These are phyloP conservation scores for Sporisorium sorghi DNA, from an alignment of 1,284 basidiomycete genomes.

Conservation along the genomic window DNA sequence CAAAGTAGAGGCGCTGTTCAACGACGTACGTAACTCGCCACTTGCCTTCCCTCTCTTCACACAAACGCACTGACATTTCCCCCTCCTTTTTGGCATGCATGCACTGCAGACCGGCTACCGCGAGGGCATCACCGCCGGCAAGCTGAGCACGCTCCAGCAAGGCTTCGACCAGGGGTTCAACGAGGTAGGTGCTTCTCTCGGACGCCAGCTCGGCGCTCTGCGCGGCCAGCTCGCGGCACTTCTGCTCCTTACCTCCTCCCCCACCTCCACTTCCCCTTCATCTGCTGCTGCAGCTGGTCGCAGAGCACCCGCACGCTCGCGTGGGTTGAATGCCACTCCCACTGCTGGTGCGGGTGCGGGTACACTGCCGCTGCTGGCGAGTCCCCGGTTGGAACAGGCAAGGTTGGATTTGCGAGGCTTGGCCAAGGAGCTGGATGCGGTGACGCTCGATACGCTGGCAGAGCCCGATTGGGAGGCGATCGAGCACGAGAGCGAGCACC, in stretches of 20 bases:
- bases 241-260: conserved; percentile 68
- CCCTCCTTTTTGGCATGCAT: neutral
- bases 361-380: conserved; percentile 10
- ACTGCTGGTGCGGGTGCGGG: neutral
- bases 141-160: conserved; percentile 80
- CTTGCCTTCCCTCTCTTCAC: too few species aligned
- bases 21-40: conserved; percentile 49
- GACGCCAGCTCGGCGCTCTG: conserved; percentile 78
- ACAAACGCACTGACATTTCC: neutral
- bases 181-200: conserved; percentile 78
- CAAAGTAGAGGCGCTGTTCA: conserved; percentile 50
- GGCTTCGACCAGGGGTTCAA: conserved; percentile 86
- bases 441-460: conserved; percentile 28
- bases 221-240: conserved; percentile 78
- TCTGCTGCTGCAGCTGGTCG: conserved; percentile 3
- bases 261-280: neutral
- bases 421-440: conserved; percentile 20
- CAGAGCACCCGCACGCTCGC: conserved; percentile 1
- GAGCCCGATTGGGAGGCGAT: conserved; percentile 53
- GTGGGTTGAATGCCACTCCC: neutral
- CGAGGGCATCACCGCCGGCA: conserved; percentile 86
- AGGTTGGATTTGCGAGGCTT: conserved; percentile 13
- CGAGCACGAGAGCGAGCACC: conserved; percentile 54
- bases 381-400: conserved; percentile 17
- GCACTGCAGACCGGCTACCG: conserved; percentile 80